A percentile compares a stretch with the other conserved stretches of the same genome.
phyloP scores from a whole-genome alignment of 495 filamentous ascomycete species.

The Podospora bellae-mahoneyi region DNA sequence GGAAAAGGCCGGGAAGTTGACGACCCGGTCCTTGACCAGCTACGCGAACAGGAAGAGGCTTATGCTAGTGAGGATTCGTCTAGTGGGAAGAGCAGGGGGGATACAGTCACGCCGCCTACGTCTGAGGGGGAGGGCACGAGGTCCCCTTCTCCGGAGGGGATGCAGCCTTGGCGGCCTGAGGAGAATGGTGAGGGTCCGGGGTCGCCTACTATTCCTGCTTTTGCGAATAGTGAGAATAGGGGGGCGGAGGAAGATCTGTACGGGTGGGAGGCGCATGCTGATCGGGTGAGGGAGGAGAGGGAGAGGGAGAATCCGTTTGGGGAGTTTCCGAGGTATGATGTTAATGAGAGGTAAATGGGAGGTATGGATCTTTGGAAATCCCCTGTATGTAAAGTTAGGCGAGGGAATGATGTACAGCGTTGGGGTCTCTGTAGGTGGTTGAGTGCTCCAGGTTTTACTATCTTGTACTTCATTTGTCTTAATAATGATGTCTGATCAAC shows the following conservation, averaged over 20 bases:
- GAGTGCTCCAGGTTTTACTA: too few relatives aligned
- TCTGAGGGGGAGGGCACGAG: neutral
- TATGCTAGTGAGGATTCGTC: neutral
- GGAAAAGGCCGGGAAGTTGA: neutral
- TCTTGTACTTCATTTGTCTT: too few relatives aligned
- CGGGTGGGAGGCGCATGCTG: neutral
- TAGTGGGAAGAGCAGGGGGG: neutral
- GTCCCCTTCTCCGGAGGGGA: neutral
- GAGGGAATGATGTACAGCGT: too few relatives aligned
- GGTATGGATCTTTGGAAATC: too few relatives aligned
- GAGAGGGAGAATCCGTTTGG: neutral
- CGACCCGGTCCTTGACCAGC: neutral
- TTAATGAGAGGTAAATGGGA: too few relatives aligned
- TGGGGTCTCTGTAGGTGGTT: too few relatives aligned
- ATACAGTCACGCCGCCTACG: neutral
- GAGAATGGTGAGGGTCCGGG: neutral
- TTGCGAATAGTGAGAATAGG: neutral
- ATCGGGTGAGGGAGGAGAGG: neutral
- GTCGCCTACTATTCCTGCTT: neutral
- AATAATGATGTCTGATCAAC: too few relatives aligned
- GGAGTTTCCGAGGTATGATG: too few relatives aligned
- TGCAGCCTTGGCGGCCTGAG: neutral
- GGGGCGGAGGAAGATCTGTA: neutral
- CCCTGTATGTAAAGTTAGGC: too few relatives aligned
- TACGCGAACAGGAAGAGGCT: neutral